Conservation (phyloP, 176 grass and related monocot genomes). For the Juncus inflexus region DNA sequence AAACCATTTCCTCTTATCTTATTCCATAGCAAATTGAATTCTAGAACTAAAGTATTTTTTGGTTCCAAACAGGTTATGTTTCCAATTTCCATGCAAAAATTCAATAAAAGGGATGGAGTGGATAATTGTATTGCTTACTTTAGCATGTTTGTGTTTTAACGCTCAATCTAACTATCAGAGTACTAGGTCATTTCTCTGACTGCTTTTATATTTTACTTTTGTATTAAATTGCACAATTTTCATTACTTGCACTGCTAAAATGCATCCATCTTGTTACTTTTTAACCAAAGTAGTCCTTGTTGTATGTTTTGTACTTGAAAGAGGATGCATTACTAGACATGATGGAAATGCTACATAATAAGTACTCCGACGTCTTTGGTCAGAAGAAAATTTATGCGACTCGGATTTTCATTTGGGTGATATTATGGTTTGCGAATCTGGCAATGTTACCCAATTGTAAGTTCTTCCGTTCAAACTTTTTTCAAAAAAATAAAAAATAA, state of each 20-base stretch:
- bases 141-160: conserved; percentile 11
- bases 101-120: conserved; percentile 20
- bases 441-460: conserved; percentile 12
- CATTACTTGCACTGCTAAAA: no score
- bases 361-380: no score
- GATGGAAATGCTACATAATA: conserved; percentile 11
- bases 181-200: no score
- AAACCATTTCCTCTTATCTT: no score
- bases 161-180: conserved; percentile 23
- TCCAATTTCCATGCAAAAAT: not conserved
- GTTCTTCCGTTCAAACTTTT: no score
- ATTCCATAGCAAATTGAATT: no score
- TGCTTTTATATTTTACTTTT: not conserved
- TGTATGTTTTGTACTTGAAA: conserved; percentile 4
- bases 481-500: not conserved
- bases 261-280: not conserved
- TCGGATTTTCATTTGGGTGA: not conserved
- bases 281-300: not conserved
- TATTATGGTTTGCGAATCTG: conserved; percentile 6
- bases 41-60: no score
- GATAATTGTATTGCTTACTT: conserved; percentile 1
- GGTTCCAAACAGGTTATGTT: no score
- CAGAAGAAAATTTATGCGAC: not conserved
- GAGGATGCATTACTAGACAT: conserved; percentile 4
- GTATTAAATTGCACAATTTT: conserved; percentile 3